Base-by-base conservation (phyloP, 2,329 filamentous ascomycete genomes). In the Fusarium secorum region DNA sequence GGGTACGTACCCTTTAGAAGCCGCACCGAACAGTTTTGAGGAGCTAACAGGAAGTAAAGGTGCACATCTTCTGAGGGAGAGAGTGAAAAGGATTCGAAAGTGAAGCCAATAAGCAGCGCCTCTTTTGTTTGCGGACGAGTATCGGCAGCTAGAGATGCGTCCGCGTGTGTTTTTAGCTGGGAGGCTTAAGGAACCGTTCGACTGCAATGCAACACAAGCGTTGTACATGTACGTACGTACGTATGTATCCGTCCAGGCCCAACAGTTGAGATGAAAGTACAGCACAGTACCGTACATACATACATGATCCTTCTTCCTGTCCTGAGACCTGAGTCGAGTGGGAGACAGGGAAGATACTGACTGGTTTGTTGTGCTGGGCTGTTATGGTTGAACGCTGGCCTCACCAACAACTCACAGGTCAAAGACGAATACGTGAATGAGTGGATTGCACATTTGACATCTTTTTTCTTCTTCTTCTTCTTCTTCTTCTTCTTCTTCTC, bases 161-260 rank as follows among this genome's bases (percentile, higher is more conserved):
- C 68, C 68, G 68, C 62, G 62, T 58, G 62, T 64, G 60, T 13
- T 64, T 52, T 60, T 61, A 64, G 61, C 49, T 64, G 60, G 48
- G 36, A 64, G 60, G 60, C 41, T 56, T 36, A 46, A 66, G 54
- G 64, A 66, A 48, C 64, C 54, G 52, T 61, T 71, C 68, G 58
- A 62, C 56, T 71, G 68, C 69, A 70, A 71, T 71, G 68, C 68
- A 68, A 72, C 65, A 69, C 69, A 72, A 60, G 32, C 64, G 46
- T 36, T 45, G 52, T 55, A 55, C 52, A 55, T 46, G 36, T 54
- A 32, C n/a, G 24, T 52, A 52, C 33, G 26, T n/a, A 38, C 36
- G 39, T 18, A 46, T 11, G 45, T 33, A 49, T 33, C 28, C 46
- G 28, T 20, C 38, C 59, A 57, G 26, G 32, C 45, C 41, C 53